Conservation (phyloP, 2,329 filamentous ascomycete genomes). For the Aspergillus fumigatiaffinis region DNA sequence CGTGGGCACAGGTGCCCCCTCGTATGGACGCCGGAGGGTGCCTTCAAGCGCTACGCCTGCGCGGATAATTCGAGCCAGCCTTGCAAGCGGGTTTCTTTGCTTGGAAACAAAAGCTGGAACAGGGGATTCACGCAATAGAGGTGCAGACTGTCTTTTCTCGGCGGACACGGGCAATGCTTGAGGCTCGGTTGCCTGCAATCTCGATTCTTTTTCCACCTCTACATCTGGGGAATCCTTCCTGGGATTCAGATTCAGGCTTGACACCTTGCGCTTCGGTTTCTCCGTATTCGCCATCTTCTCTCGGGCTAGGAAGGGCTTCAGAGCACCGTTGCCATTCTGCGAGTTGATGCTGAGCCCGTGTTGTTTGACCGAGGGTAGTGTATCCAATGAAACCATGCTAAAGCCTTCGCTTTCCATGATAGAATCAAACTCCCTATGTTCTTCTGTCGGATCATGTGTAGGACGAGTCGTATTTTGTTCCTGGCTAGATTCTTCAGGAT, state of each 20-base stretch:
- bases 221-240: constrained; percentile 11
- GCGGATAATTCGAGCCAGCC: constrained; percentile 33
- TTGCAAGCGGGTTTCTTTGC: constrained; percentile 20
- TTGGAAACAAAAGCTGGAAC: neutral
- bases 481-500: neutral
- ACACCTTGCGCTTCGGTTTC: constrained; percentile 24
- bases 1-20: constrained; percentile 2
- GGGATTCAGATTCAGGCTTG: constrained; percentile 16
- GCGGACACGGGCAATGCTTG: neutral
- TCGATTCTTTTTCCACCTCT: constrained; percentile 9
- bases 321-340: constrained; percentile 21
- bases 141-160: constrained; percentile 4
- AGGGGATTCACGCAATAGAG: constrained; percentile 12
- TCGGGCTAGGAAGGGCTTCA: constrained; percentile 26
- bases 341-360: constrained; percentile 34
- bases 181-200: neutral
- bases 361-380: constrained; percentile 48
- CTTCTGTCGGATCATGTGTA: constrained; percentile 35
- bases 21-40: constrained; percentile 22
- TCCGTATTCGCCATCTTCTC: constrained; percentile 24
- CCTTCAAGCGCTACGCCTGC: constrained; percentile 37
- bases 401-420: constrained; percentile 57
- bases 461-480: constrained; percentile 3
- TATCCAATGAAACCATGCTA: constrained; percentile 55
- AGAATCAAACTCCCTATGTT: constrained; percentile 49